A percentile compares a stretch with the other conserved stretches of the same genome.
phyloP scores from a whole-genome alignment of 306 rosid genomes.

The Pyrus bretschneideri region DNA sequence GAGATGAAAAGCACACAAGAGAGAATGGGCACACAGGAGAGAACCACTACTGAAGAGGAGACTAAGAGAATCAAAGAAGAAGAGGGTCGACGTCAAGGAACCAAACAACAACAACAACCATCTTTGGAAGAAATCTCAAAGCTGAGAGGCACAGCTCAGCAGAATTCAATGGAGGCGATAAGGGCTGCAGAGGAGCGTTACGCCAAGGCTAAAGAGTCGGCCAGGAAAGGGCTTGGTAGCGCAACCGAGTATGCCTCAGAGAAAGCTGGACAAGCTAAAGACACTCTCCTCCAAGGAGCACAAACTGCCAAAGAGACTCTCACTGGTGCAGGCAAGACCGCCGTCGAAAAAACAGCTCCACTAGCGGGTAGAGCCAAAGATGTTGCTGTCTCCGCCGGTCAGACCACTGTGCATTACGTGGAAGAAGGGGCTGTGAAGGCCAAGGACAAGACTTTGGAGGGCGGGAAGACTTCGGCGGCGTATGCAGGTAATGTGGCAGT shows the following conservation, averaged over 20 bases:
- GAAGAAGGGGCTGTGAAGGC: conserved; percentile 21
- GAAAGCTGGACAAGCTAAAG: conserved; percentile 20
- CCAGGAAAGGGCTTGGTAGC: conserved; percentile 14
- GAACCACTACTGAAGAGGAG: not conserved
- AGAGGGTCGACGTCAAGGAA: not conserved
- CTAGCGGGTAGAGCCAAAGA: conserved; percentile 25
- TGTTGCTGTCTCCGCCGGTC: conserved; percentile 19
- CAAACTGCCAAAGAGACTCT: conserved; percentile 27
- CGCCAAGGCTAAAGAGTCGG: conserved; percentile 31
- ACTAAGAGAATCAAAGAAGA: conserved; percentile 3
- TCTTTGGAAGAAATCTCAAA: conserved; percentile 39
- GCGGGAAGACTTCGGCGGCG: conserved; percentile 31
- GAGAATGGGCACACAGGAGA: not conserved
- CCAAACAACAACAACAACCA: not conserved
- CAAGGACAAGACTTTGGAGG: conserved; percentile 30
- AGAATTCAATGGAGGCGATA: conserved; percentile 33
- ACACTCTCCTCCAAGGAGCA: conserved; percentile 6
- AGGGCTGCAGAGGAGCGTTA: conserved; percentile 40
- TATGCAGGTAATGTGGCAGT: conserved; percentile 36
- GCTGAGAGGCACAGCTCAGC: conserved; percentile 34
- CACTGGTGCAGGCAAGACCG: conserved; percentile 23
- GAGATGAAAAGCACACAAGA: not conserved
- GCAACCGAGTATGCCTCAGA: conserved; percentile 19
- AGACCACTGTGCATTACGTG: conserved; percentile 22
- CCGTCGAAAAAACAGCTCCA: conserved; percentile 9